phyloP scores from a whole-genome alignment of 805 yeast species.

The Candida tallmaniae region DNA sequence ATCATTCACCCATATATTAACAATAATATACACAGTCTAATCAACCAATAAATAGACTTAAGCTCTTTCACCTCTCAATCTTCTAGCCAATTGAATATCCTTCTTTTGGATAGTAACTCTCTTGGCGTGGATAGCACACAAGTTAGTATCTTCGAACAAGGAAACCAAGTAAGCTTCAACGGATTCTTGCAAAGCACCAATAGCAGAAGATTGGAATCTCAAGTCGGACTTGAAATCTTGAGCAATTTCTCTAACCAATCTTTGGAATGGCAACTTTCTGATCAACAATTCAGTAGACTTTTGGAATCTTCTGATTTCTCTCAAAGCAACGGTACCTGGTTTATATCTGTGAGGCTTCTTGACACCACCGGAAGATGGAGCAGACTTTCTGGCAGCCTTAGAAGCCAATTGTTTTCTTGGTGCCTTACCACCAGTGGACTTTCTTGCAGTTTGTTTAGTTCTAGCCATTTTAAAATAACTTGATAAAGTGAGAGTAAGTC shows the following conservation, averaged over 20 bases:
- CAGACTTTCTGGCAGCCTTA: constrained; percentile 49
- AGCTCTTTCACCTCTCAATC: constrained; percentile 50
- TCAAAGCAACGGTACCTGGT: constrained; percentile 50
- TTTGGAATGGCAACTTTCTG: constrained; percentile 48
- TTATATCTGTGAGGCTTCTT: constrained; percentile 50
- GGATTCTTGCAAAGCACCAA: constrained; percentile 48
- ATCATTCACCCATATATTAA: constrained; percentile 12
- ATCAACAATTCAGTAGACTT: constrained; percentile 45
- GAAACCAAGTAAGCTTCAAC: constrained; percentile 48
- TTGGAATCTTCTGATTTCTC: constrained; percentile 50
- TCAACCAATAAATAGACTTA: constrained; percentile 13
- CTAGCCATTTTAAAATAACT: constrained; percentile 42
- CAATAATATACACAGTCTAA: constrained; percentile 13
- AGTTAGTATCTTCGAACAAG: constrained; percentile 46
- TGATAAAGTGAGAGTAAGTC: not conserved
- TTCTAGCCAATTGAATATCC: constrained; percentile 48
- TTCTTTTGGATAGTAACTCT: constrained; percentile 49
- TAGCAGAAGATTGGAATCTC: constrained; percentile 47
- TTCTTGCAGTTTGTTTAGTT: constrained; percentile 49
- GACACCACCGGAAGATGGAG: constrained; percentile 48
- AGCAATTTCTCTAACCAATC: constrained; percentile 48
- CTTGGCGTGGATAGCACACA: constrained; percentile 50
- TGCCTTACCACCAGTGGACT: constrained; percentile 49
- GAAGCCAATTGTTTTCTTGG: constrained; percentile 50
- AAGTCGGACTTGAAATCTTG: constrained; percentile 47